Base-by-base conservation (phyloP, 352 stramenopile genomes). In the Pseudoperonospora humuli region DNA sequence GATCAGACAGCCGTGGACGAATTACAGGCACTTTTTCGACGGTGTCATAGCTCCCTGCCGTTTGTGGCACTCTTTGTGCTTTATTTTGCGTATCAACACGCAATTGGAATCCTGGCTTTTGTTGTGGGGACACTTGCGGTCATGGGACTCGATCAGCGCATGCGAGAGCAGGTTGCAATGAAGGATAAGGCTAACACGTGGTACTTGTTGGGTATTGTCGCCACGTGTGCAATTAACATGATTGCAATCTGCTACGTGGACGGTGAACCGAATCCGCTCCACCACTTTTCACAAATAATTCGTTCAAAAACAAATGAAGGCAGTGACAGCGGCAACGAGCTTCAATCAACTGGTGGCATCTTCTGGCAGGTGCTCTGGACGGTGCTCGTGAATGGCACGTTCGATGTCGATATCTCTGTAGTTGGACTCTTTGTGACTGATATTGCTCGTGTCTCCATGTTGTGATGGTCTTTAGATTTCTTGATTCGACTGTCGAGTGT, bases 61-160 rank as follows among this genome's bases (percentile, higher is more conserved):
- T 91, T 91, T 53, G 27, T 79, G 3, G 73, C 64, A 7, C 41
- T 91, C 7, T 77, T 91, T 18, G 24, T 88, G 7, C 48, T 88
- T 18, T 88, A 87, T 52, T 84, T 91, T 60, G 67, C 75, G 23
- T 88, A 86, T 48, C 67, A 86, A 54, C 79, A 91, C 55, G 66
- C 69, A 7, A 77, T 58, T 10, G 79, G 74, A 4, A 85, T 91
- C 23, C 36, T 79, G 26, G 66, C 85, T 9, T 80, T 86, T 49
- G 57, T 72, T 23, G 47, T 86, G 14, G 79, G 79, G 0, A 84
- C 67, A 1, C 57, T 83, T 13, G 67, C 75, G 27, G 73, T 91
- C 25, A 69, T 85, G 31, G 70, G 72, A n/a, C 63, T 91, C 13
- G 79, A 91, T 39, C 61, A 85, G 32, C 71, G 75, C 19, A 54